phyloP scores from a whole-genome alignment of 2,329 filamentous ascomycete species.

The Epichloe glyceriae region DNA sequence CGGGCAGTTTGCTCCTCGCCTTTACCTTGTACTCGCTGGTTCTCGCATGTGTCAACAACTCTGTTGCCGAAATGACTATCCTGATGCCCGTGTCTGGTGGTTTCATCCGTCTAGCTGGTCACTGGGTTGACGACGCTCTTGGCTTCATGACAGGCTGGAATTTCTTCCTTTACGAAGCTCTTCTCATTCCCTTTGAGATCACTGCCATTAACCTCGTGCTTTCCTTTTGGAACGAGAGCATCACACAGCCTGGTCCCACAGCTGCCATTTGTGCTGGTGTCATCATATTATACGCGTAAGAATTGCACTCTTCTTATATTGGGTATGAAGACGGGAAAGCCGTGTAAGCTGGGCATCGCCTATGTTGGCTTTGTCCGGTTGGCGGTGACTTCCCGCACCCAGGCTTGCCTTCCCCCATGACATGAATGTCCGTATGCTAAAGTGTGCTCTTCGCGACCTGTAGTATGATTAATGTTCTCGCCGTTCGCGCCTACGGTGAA shows the following conservation, averaged over 20 bases:
- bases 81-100: constrained; percentile 50
- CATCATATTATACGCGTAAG: constrained; percentile 45
- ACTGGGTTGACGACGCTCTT: constrained; percentile 53
- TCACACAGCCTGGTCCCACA: constrained; percentile 51
- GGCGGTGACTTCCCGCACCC: neutral
- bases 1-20: constrained; percentile 41
- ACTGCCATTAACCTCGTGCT: constrained; percentile 30
- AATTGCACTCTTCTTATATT: constrained; percentile 6
- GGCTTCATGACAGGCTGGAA: constrained; percentile 40
- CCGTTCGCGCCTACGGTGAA: constrained; percentile 54
- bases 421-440: constrained; percentile 16
- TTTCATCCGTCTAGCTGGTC: constrained; percentile 50
- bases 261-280: constrained; percentile 46
- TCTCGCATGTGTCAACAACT: constrained; percentile 51
- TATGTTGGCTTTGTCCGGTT: neutral
- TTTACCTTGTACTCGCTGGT: constrained; percentile 43
- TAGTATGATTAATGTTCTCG: constrained; percentile 48
- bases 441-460: constrained; percentile 8
- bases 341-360: neutral
- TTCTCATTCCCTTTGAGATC: constrained; percentile 31
- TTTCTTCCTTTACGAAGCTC: constrained; percentile 31
- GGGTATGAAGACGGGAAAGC: neutral
- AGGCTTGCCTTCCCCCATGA: neutral
- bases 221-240: constrained; percentile 25
- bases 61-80: constrained; percentile 50